Percentiles rank a stretch among this genome's conserved stretches.
Conservation (phyloP, 1,284 basidiomycete species). For the Stygiomarasmius scandens region DNA sequence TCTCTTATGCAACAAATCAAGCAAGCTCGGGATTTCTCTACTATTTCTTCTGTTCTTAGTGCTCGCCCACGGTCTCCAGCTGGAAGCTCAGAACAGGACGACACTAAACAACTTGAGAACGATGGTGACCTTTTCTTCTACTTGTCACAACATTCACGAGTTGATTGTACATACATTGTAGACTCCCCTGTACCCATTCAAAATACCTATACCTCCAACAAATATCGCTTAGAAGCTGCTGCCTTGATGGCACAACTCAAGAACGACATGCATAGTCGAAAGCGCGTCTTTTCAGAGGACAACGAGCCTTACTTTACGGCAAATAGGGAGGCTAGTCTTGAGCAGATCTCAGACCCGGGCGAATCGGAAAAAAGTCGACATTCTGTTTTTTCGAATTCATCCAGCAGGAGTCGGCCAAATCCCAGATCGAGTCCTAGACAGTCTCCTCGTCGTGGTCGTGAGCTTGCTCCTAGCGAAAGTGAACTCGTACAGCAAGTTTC, state of each 20-base stretch:
- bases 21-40: conserved; percentile 72
- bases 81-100: conserved; percentile 14
- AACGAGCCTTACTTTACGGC: conserved; percentile 51
- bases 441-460: background rate
- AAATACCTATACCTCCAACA: conserved; percentile 41
- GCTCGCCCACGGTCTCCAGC: conserved; percentile 8
- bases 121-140: background rate
- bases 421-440: background rate
- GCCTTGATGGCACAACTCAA: conserved; percentile 84
- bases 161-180: background rate
- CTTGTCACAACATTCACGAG: background rate
- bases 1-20: conserved; percentile 78
- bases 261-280: conserved; percentile 69
- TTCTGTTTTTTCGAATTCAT: background rate
- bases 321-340: conserved; percentile 38
- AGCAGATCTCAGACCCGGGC: conserved; percentile 18
- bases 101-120: background rate
- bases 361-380: conserved; percentile 2
- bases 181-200: background rate
- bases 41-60: conserved; percentile 61
- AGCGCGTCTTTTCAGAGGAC: conserved; percentile 68
- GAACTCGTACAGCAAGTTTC: conserved; percentile 9
- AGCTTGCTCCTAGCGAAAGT: background rate
- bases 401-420: background rate
- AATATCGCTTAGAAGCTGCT: conserved; percentile 74